A percentile compares a stretch with the other conserved stretches of the same genome.
phyloP scores from a whole-genome alignment of 306 rosid genomes.

The Phaseolus lunatus region DNA sequence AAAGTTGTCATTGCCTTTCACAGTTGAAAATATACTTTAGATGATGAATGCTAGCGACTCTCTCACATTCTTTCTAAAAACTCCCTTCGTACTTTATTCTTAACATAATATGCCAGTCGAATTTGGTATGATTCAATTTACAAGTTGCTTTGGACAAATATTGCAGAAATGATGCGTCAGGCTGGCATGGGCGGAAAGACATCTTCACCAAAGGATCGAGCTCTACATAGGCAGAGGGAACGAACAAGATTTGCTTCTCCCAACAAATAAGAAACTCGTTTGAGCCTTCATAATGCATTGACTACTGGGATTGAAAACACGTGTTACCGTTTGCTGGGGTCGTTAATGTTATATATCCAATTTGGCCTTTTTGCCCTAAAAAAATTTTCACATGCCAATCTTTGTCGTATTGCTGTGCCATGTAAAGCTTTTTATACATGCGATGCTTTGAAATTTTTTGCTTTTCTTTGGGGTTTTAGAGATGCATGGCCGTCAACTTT shows the following conservation, averaged over 20 bases:
- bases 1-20: neutral
- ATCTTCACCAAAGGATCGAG: conserved; percentile 91
- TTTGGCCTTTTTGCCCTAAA: conserved; percentile 39
- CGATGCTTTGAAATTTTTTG: conserved; percentile 41
- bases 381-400: conserved; percentile 45
- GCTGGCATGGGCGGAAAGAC: conserved; percentile 81
- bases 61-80: too few species aligned
- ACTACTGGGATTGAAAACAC: conserved; percentile 43
- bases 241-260: conserved; percentile 96
- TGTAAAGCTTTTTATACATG: conserved; percentile 52
- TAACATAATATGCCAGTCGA: neutral
- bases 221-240: conserved; percentile 75
- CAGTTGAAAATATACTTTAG: too few species aligned
- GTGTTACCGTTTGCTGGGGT: conserved; percentile 51
- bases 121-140: conserved; percentile 13
- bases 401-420: conserved; percentile 52
- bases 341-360: conserved; percentile 47
- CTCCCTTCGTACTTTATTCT: too few species aligned
- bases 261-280: conserved; percentile 48
- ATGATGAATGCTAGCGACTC: too few species aligned
- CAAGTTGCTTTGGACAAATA: conserved; percentile 9
- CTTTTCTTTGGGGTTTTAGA: conserved; percentile 45
- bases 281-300: neutral
- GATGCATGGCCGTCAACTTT: conserved; percentile 42
- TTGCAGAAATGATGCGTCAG: conserved; percentile 98